Percentiles rank a stretch among this genome's conserved stretches.
Evolutionary conservation across 208 protist genomes (phyloP).

Genomic region (Novymonas esmeraldas): DNA sequence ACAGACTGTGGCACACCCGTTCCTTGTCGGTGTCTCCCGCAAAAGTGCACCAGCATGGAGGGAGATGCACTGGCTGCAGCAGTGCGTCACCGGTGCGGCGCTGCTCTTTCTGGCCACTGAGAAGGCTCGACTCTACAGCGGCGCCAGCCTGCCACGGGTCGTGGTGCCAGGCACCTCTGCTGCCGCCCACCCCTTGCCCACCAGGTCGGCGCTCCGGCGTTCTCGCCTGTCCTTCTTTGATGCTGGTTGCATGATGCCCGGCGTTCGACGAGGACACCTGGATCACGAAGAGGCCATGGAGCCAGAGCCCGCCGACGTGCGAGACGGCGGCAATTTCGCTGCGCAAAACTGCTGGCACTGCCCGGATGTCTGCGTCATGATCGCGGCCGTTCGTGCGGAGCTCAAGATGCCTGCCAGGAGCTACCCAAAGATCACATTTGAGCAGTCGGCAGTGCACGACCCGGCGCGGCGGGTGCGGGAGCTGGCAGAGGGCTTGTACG

Average conservation of each 20-base stretch:
- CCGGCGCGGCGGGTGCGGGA: slow-evolving; percentile 43
- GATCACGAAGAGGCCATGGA: neutral
- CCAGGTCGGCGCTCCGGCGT: neutral
- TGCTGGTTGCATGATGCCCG: neutral
- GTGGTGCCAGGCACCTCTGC: no score
- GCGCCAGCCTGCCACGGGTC: no score
- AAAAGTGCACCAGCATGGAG: neutral
- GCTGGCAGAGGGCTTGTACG: slow-evolving; percentile 32
- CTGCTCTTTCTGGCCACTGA: neutral
- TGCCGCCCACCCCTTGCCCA: no score
- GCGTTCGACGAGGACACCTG: neutral
- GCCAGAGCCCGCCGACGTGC: neutral
- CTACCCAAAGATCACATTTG: slow-evolving; percentile 56
- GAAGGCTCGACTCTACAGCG: slow-evolving; percentile 1
- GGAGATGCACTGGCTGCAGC: neutral
- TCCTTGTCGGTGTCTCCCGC: neutral
- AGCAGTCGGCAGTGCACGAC: slow-evolving; percentile 59
- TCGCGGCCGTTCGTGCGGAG: slow-evolving; percentile 40
- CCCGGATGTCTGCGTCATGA: slow-evolving; percentile 58
- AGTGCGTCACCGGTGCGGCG: slow-evolving; percentile 1
- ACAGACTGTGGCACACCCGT: neutral
- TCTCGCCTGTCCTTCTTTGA: neutral
- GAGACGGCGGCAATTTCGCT: neutral
- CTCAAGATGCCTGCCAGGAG: slow-evolving; percentile 37
- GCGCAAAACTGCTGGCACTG: slow-evolving; percentile 25